Evolutionary conservation across 352 stramenopile genomes (phyloP), one percentile per base, ranked within the genome.

Genomic region (Phytophthora aleatoria): DNA sequence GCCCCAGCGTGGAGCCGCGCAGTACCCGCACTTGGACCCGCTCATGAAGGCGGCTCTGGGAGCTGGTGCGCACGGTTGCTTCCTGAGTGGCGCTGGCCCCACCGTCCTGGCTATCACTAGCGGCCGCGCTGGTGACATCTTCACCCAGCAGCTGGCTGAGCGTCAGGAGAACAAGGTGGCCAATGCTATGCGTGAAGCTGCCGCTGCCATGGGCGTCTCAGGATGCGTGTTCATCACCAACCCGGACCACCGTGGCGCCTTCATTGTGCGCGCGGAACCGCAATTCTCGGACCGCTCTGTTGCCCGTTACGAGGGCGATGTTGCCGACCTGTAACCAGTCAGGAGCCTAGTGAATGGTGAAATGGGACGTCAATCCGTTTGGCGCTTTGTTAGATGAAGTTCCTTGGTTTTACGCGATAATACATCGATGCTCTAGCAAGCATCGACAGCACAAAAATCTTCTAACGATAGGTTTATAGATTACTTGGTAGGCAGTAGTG

Each of bases 61-160:
- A 52, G 96, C 97, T 41, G 97, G 97, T 39, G 88, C 88, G 13
- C 92, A 97, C 60, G 97, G 93, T 75, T 96, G 92, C 57, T 99
- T 99, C 79, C 81, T 99, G 41, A 98, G 91, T 70, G 97, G 97
- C 33, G 97, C 97, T 2, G 97, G 97, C 12, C 97, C 97, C 13
- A 99, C 97, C 2, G 97, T 99, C 33, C 94, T 99, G 76, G 97
- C 97, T 9, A 97, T 99, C 70, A 99, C 97, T 15, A 98, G 91
- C 64, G 97, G 97, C 35, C 95, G 95, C 20, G 94, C 87, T 58
- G 97, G 97, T 38, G 97, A 99, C 81, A 99, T 99, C 69, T 99
- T 99, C 78, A 98, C 97, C 50, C 97, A 99, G 77, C 79, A 96
- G 52, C 64, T 91, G n/a, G 82, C 83, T 54, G 88, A 96, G 67